A percentile compares a stretch with the other conserved stretches of the same genome.
These are phyloP conservation scores for Sphagnum tenellum DNA, from an alignment of 225 moss, liverwort and hornwort species.

Conservation along the genomic window DNA sequence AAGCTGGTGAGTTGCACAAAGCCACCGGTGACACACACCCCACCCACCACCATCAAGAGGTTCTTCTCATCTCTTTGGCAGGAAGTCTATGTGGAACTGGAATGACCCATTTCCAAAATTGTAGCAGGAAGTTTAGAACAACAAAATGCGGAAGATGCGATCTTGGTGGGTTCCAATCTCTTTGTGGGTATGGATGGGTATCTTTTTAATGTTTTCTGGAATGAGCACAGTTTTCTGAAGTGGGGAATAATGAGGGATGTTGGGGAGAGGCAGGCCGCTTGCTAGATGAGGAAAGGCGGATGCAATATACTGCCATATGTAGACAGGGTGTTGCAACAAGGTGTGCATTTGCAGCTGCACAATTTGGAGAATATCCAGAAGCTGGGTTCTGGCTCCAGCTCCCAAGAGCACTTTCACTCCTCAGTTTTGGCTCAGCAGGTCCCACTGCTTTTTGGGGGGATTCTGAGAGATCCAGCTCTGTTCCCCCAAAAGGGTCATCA, in stretches of 20 bases:
- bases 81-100: too few species aligned
- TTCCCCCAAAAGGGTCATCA: slow-evolving; percentile 6
- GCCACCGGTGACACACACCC: too few species aligned
- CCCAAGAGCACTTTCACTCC: slow-evolving; percentile 78
- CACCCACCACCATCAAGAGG: too few species aligned
- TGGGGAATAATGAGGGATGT: too few species aligned
- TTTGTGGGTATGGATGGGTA: too few species aligned
- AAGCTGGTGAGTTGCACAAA: slow-evolving; percentile 43
- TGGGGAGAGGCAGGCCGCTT: slow-evolving; percentile 55
- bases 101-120: too few species aligned
- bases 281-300: slow-evolving; percentile 74
- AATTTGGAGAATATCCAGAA: slow-evolving; percentile 94
- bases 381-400: slow-evolving; percentile 96
- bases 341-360: slow-evolving; percentile 94
- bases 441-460: slow-evolving; percentile 71
- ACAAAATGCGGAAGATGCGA: too few species aligned
- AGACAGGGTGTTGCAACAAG: slow-evolving; percentile 81
- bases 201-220: too few species aligned
- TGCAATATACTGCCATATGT: slow-evolving; percentile 58
- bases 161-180: too few species aligned
- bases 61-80: too few species aligned
- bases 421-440: slow-evolving; percentile 81
- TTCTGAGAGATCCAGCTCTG: slow-evolving; percentile 10
- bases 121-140: too few species aligned
- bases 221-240: too few species aligned